Evolutionary conservation across 768 basidiomycete species (phyloP), one percentile per base, ranked within the genome.

Genomic region (Cyathus striatus): DNA sequence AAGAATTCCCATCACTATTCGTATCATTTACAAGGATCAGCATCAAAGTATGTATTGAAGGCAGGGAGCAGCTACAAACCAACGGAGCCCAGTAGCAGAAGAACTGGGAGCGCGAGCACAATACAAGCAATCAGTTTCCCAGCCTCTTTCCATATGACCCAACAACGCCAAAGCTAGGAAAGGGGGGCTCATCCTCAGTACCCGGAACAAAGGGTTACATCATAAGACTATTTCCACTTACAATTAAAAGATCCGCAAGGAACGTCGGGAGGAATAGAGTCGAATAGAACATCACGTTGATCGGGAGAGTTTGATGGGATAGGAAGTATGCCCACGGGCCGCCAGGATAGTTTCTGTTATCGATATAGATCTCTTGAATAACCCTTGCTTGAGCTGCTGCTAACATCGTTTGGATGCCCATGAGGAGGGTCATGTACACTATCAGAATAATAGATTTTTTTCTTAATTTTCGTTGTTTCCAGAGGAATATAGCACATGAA

Each of bases 241-340:
- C 71, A 52, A 73, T 63, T 4, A 75, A 60, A 7, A 69, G 47
- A 44, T 73, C 71, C 6, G 68, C 63, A 2, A 69, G 47, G 53
- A 69, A 68, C 27, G 71, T 71, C 37, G 70, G 49, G 6, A 72
- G 50, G 46, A 74, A 72, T 10, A 72, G 56, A 0, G 63, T 66
- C 7, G 66, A 62, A 42, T 67, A 63, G 49, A 71, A 72, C 37
- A 70, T 59, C n/a, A 68, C 68, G 39, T 73, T 69, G 45, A 70
- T 60, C 0, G 66, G 52, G 6, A 68, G 61, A 38, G 66, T 52
- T 48, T 69, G 70, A 0, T 68, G 65, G 23, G 50, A 59, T 18
- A 72, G 54, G 54, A 74, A 71, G 52, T 69, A 73, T 23, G 43
- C 42, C 70, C 72, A 72, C 13, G 72, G 72, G 3, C 72, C 71